Evolutionary conservation across 78 protist genomes (phyloP).

Genomic region (Tieghemostelium lacteum): DNA sequence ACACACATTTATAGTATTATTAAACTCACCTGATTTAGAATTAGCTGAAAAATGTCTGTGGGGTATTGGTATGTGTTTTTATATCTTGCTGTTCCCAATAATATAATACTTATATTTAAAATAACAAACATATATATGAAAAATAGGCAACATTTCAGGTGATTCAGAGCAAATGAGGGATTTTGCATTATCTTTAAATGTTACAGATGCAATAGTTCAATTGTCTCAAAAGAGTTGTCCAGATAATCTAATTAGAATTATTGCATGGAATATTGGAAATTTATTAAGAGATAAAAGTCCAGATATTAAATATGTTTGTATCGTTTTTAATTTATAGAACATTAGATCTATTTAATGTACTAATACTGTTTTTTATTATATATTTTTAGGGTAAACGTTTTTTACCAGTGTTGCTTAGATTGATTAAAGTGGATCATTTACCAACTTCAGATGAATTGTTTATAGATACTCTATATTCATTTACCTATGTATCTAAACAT

Average conservation of each 20-base stretch:
- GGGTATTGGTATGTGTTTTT: no score
- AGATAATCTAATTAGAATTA: slow-evolving; percentile 87
- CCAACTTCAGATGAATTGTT: slow-evolving; percentile 38
- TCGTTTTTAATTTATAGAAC: no score
- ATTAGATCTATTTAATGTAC: no score
- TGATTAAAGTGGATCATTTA: slow-evolving; percentile 89
- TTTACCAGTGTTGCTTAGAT: slow-evolving; percentile 84
- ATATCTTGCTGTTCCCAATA: no score
- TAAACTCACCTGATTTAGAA: slow-evolving; percentile 66
- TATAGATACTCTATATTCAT: slow-evolving; percentile 64
- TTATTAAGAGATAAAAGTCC: slow-evolving; percentile 80
- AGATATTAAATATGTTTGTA: slow-evolving; percentile 45
- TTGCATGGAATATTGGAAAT: slow-evolving; percentile 96
- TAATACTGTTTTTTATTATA: slow-evolving; percentile 38
- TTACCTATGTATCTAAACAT: background rate
- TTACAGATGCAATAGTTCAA: slow-evolving; percentile 15
- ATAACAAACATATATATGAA: no score
- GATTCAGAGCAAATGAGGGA: slow-evolving; percentile 94
- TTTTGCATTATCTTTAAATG: slow-evolving; percentile 14
- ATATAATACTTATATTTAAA: no score
- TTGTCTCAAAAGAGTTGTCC: background rate
- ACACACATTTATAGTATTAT: slow-evolving; percentile 86
- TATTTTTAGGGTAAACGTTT: slow-evolving; percentile 88
- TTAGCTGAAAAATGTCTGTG: slow-evolving; percentile 98
- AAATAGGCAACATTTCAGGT: slow-evolving; percentile 99